These are phyloP conservation scores for Tolypocladium tropicale DNA, from an alignment of 2,329 filamentous ascomycete genomes.

Conservation along the genomic window DNA sequence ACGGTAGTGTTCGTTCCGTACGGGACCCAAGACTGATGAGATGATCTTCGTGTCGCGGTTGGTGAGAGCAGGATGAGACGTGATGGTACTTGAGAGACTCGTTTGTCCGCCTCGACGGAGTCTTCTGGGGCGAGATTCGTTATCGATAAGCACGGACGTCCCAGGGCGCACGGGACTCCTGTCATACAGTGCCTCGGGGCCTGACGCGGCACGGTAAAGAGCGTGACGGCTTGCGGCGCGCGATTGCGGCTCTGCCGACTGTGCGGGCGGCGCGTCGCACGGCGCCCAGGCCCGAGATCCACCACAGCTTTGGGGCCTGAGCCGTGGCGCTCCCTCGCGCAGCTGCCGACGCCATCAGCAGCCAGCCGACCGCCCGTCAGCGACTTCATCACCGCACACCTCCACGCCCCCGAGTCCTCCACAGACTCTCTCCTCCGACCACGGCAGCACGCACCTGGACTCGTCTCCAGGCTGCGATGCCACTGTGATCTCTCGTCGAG, in stretches of 20 bases:
- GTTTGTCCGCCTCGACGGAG: not conserved
- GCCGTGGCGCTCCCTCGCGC: not conserved
- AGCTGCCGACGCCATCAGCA: not conserved
- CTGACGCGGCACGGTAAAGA: not conserved
- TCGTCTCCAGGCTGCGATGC: not conserved
- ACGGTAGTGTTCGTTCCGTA: not conserved
- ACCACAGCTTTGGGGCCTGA: not conserved
- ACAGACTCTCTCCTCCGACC: not conserved
- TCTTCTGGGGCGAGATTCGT: not conserved
- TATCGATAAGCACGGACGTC: not conserved
- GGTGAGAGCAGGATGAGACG: not conserved
- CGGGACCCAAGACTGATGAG: not conserved
- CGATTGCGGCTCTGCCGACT: not conserved
- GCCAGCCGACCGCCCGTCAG: not conserved
- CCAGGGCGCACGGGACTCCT: not conserved
- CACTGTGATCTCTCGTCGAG: not conserved
- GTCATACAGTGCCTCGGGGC: not conserved
- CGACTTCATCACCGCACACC: not conserved
- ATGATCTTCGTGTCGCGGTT: not conserved
- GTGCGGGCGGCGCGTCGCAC: not conserved
- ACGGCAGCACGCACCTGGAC: not conserved
- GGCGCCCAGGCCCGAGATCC: slow-evolving; percentile 4
- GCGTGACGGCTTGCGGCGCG: not conserved
- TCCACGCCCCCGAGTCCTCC: not conserved
- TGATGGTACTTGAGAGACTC: not conserved